Percentiles rank a stretch among this genome's conserved stretches.
phyloP scores from a whole-genome alignment of 495 filamentous ascomycete genomes.

The Neurospora intermedia region DNA sequence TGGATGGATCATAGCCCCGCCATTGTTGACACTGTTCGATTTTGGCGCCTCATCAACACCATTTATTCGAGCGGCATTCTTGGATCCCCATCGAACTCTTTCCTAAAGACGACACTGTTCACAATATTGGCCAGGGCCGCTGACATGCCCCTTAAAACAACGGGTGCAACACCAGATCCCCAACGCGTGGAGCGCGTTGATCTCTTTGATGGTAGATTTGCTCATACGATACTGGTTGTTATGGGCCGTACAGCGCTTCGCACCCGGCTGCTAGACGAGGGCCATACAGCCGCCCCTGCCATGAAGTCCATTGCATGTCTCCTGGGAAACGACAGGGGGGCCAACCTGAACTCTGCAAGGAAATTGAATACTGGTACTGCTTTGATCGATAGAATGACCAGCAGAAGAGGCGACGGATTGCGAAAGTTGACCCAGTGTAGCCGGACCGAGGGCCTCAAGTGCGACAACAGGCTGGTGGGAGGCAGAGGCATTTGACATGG shows the following conservation, averaged over 20 bases:
- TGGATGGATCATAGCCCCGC: background rate
- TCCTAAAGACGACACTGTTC: too few relatives aligned
- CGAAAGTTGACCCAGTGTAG: background rate
- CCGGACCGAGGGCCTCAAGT: background rate
- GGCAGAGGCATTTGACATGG: background rate
- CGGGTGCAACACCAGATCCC: background rate
- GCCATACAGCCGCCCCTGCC: background rate
- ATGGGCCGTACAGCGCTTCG: background rate
- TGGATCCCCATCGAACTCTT: too few relatives aligned
- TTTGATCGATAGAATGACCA: background rate
- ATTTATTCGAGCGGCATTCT: too few relatives aligned
- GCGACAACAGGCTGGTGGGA: background rate
- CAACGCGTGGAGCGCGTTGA: background rate
- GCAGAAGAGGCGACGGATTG: background rate
- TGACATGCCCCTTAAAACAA: background rate
- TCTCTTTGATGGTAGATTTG: background rate
- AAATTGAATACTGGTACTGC: background rate
- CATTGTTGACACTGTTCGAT: background rate
- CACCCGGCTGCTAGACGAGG: background rate
- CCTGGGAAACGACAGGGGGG: background rate
- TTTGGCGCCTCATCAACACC: background rate
- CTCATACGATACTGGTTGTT: too few relatives aligned
- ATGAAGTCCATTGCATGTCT: fast-evolving
- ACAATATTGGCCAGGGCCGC: too few relatives aligned
- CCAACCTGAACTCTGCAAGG: background rate